phyloP scores from a whole-genome alignment of 495 filamentous ascomycete species.

The Hypoxylon fuscum region DNA sequence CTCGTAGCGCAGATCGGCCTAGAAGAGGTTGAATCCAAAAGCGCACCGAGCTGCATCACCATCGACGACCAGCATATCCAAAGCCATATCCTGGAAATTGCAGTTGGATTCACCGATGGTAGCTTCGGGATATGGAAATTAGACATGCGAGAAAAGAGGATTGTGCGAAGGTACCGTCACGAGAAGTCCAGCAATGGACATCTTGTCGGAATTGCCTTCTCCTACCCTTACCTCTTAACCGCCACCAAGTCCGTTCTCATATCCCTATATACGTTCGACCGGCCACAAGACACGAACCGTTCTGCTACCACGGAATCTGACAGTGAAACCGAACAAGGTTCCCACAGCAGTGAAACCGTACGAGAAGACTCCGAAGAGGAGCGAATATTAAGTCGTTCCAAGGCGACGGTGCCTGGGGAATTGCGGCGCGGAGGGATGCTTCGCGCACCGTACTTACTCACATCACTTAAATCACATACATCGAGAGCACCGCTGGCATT shows the following conservation, averaged over 20 bases:
- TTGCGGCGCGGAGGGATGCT: not conserved
- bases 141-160: conserved; percentile 48
- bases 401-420: not conserved
- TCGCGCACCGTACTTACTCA: conserved; percentile 66
- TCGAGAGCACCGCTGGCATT: conserved; percentile 81
- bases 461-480: conserved; percentile 83
- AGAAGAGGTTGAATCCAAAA: conserved; percentile 32
- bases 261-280: conserved; percentile 74
- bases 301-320: not conserved
- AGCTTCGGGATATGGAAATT: conserved; percentile 75
- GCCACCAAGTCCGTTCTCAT: conserved; percentile 76
- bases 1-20: conserved; percentile 60
- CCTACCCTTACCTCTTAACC: conserved; percentile 79
- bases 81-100: conserved; percentile 58
- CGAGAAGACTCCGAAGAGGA: conserved; percentile 5
- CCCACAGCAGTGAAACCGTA: conserved; percentile 19
- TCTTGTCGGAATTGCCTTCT: conserved; percentile 79
- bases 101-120: conserved; percentile 81
- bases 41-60: conserved; percentile 72
- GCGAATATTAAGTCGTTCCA: not conserved
- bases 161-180: conserved; percentile 64
- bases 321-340: not conserved
- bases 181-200: conserved; percentile 65
- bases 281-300: conserved; percentile 33
- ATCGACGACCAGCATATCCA: conserved; percentile 59